Evolutionary conservation across 2,329 filamentous ascomycete genomes (phyloP), one percentile per base, ranked within the genome.

Genomic region (Alternaria triticimaculans): DNA sequence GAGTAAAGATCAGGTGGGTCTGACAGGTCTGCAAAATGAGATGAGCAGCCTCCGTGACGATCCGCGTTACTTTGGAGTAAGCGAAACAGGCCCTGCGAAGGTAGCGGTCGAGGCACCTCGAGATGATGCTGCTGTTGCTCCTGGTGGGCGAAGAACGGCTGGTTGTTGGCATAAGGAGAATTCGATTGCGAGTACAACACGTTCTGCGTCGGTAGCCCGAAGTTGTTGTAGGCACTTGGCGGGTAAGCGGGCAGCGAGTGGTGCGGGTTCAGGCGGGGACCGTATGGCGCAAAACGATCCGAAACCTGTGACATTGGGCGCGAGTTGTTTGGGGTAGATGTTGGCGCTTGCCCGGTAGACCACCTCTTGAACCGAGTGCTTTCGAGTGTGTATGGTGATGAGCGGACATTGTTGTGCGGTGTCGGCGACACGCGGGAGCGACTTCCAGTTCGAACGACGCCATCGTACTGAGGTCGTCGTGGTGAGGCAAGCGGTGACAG

Each of bases 1-100:
- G 90, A 90, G 70, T 92, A 93, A 62, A 95, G 81, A 77, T 95
- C 91, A 10, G 92, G 92, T 5, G 90, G 90, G 67, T 92, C 90
- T 9, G 90, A 90, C 53, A 92, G 83, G 70, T 93, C 90, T 4
- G 90, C 85, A 76, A 92, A 93, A 78, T 92, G 90, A 4, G 88
- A 86, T 55, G 80, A 75, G 59, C 75, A 80, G 25, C 90, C 89
- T 41, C 90, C 82, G 76, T 91, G 88, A 11, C 89, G 86, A 65
- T 93, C 90, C 2, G 88, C 89, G 70, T 93, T 93, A 82, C 89
- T 92, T 76, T 92, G 90, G 1, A 93, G 84, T 83, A 92, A 89
- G 63, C 89, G 87, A 81, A 92, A 92, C 10, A 92, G 82, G 3
- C 90, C 89, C 74, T 93, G 90, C 0, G 90, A 92, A n/a, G 91